Evolutionary conservation across 2,329 filamentous ascomycete genomes (phyloP).

Genomic region (Simplicillium sp.): DNA sequence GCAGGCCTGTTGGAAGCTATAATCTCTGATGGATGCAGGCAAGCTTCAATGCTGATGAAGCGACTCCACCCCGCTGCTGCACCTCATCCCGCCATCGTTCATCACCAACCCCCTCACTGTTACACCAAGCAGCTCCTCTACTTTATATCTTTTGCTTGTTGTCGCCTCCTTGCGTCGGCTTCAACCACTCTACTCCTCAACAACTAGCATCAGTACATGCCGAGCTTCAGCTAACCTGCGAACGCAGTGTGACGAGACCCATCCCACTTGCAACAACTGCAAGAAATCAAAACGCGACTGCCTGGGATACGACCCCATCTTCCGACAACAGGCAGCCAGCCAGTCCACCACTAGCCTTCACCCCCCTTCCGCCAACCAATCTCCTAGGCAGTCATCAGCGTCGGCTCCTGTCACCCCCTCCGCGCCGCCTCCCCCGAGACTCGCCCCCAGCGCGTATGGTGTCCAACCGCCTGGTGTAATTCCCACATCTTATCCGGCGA

Average conservation of each 20-base stretch:
- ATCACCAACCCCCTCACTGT: too few relatives aligned
- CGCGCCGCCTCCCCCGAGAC: conserved; percentile 13
- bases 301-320: conserved; percentile 78
- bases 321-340: conserved; percentile 66
- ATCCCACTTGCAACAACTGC: conserved; percentile 86
- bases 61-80: not conserved
- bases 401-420: conserved; percentile 13
- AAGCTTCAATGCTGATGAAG: too few relatives aligned
- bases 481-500: conserved; percentile 28
- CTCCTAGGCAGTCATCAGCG: conserved; percentile 11
- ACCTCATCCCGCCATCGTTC: not conserved
- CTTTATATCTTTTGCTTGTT: not conserved
- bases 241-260: conserved; percentile 82
- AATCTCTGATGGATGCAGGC: too few relatives aligned
- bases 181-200: conserved; percentile 2
- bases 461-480: conserved; percentile 32
- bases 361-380: conserved; percentile 33
- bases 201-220: conserved; percentile 9
- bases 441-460: conserved; percentile 31
- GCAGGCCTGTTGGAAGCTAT: too few relatives aligned
- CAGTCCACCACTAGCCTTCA: conserved; percentile 30
- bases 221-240: conserved; percentile 16
- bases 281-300: conserved; percentile 84
- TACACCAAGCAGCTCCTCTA: conserved; percentile 2
- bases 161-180: too few relatives aligned